A percentile compares a stretch with the other conserved stretches of the same genome.
Evolutionary conservation across 441 rosid species (phyloP).

Genomic region (Theobroma grandiflorum): DNA sequence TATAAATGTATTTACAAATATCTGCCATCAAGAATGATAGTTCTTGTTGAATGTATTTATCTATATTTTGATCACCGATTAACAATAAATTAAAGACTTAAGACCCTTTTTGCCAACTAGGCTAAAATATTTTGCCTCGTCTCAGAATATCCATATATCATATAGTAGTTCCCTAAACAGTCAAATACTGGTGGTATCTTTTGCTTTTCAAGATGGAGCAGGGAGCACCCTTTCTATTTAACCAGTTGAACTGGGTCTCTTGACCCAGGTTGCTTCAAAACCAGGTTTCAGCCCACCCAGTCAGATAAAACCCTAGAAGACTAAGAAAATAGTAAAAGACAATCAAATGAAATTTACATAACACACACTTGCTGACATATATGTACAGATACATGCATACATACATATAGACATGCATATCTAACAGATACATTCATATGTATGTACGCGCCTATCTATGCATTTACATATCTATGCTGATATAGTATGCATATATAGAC

Average conservation of each 20-base stretch:
- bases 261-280: neutral
- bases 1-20: no score
- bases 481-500: neutral
- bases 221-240: neutral
- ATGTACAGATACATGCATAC: neutral
- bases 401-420: no score
- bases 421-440: neutral
- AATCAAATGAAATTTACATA: neutral
- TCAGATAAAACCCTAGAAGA: neutral
- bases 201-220: neutral
- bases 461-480: neutral
- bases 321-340: neutral
- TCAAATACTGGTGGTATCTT: neutral
- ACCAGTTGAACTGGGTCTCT: neutral
- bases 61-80: no score
- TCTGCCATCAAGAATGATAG: no score
- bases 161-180: neutral
- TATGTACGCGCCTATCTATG: neutral
- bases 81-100: no score
- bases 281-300: conserved; percentile 2
- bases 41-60: no score
- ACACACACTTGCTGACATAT: neutral
- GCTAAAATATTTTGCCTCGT: neutral
- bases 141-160: neutral
- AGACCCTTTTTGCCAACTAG: neutral